Base-by-base conservation (phyloP, 352 stramenopile genomes). In the Phytophthora chlamydospora region DNA sequence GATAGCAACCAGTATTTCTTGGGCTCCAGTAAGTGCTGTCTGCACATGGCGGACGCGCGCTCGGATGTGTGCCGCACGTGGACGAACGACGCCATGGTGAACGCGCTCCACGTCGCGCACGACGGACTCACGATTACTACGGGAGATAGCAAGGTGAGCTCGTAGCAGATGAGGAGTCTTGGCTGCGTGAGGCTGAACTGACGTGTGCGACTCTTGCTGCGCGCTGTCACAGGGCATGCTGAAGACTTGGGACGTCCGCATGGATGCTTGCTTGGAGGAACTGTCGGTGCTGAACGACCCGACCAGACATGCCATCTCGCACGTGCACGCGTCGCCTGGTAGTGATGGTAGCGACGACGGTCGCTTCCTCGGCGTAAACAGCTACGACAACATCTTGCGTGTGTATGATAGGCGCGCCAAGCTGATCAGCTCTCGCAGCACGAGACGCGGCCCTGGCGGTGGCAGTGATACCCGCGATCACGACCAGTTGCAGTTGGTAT, bases 361-460 rank as follows among this genome's bases (percentile, higher is more conserved):
- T 0, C 83, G 86, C 13, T 93, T 95, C 68, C 69, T 96, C 19
- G 86, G 82, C 0, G 83, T 80, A 6, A 96, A 96, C 69, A 93
- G 86, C 66, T 96, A 96, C 52, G 86, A 96, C 77, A 96, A 96
- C 54, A 80, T 96, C 17, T 43, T 96, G 50, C 88, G 88, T 57
- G 85, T 96, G 29, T 96, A 96, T 59, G 85, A 95, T 51, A 77
- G 85, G 19, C 83, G 84, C 33, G 89, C 83, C 33, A 90, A 93
- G 58, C 74, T 95, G 38, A 91, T 95, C 57, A 90, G 86, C 68
- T 77, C 68, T 47, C 68, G 68, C 32, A 69, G 52, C 36, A 63
- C 57, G 7, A 63, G 62, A 34, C 68, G 63, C 47, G 63, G 63
- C 10, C 34, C 63, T 58, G 54, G 53, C 34, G 69, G 56, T 34